A percentile compares a stretch with the other conserved stretches of the same genome.
Conservation (phyloP, 495 filamentous ascomycete genomes). For the Daldinia decipiens region DNA sequence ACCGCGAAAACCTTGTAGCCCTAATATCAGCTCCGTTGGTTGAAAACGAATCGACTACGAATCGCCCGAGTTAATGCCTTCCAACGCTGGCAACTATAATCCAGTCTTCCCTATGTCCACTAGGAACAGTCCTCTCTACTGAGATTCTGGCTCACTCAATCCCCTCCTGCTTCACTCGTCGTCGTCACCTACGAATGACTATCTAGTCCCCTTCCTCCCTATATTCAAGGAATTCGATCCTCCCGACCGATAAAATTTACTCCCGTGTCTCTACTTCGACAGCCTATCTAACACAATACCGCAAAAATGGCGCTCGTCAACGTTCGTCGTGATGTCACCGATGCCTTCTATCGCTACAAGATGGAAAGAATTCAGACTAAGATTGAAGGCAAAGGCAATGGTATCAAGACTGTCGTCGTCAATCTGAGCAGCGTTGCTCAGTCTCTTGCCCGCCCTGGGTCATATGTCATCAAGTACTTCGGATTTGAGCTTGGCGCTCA, state of each 20-base stretch:
- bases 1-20: constrained; percentile 88
- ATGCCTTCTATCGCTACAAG: constrained; percentile 99
- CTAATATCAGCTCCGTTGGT: constrained; percentile 84
- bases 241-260: constrained; percentile 34
- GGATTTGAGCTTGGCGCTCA: constrained; percentile 98
- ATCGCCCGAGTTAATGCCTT: constrained; percentile 64
- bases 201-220: constrained; percentile 37
- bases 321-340: constrained; percentile 97
- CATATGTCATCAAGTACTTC: constrained; percentile 99
- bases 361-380: constrained; percentile 99
- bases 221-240: constrained; percentile 37
- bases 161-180: constrained; percentile 38
- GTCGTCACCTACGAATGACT: constrained; percentile 44
- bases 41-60: constrained; percentile 62
- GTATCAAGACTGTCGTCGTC: constrained; percentile 96
- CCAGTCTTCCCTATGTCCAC: constrained; percentile 62
- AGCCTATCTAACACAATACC: constrained; percentile 50
- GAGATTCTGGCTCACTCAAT: constrained; percentile 56
- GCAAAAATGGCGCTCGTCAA: constrained; percentile 79
- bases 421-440: constrained; percentile 95
- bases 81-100: constrained; percentile 55
- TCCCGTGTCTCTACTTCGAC: constrained; percentile 40
- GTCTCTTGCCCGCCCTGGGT: constrained; percentile 89
- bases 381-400: constrained; percentile 99
- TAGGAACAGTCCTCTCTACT: constrained; percentile 58